Base-by-base conservation (phyloP, 169 alveolate species). In the Amoebophrya sp. region DNA sequence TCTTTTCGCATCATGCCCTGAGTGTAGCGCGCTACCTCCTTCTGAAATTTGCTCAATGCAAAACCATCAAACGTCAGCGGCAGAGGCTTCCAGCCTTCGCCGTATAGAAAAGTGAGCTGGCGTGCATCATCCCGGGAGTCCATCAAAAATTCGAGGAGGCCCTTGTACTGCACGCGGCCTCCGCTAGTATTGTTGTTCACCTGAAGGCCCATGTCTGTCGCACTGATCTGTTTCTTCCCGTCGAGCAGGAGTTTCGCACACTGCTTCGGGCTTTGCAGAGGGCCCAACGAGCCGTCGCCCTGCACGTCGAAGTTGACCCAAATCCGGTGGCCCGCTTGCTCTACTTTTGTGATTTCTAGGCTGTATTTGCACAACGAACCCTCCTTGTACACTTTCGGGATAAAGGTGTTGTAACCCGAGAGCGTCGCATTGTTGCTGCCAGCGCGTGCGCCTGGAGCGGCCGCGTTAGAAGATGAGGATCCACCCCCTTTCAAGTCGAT, bases 281-380 rank as follows among this genome's bases (percentile, higher is more conserved):
- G 83, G 3, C 83, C 83, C 38, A 65, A 6, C 2, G 83, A 65
- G 0, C 83, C 83, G 83, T 65, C 83, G 83, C 83, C 83, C 83
- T 18, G 12, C 36, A 10, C 12, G 83, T 65, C 83, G 26, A 65
- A 65, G 26, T 65, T 36, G 33, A 65, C 33, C 83, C 83, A 65
- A 1, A 65, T 18, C 2, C 83, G 83, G 83, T 12, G 33, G 10
- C 83, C 83, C 83, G 83, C 83, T 36, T 65, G 83, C 83, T 65
- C 83, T 10, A 65, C 33, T 1, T 18, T 1, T 6, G 83, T 65
- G 83, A 65, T 65, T 36, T 65, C 83, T 36, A 65, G 33, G 36
- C 36, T 12, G 83, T 65, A 65, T 6, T 18, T 1, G 33, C 36
- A 12, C 3, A 65, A 36, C 2, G 83, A 65, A 36, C 33, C 83